Conservation (phyloP, 2,329 filamentous ascomycete species). For the Sarocladium strictum region DNA sequence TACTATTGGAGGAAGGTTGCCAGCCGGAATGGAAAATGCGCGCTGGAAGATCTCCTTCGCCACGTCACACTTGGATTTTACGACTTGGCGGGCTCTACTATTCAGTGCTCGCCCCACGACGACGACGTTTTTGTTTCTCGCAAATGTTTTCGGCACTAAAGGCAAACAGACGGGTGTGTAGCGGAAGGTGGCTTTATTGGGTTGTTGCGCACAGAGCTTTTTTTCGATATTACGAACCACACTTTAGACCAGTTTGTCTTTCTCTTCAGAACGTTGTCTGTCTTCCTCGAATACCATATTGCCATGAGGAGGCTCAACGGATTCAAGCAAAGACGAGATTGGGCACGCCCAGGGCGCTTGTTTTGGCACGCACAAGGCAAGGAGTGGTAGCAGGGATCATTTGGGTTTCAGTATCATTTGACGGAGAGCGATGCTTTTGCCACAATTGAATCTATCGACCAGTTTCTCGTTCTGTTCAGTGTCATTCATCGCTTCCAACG, state of each 20-base stretch:
- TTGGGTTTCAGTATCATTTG: background rate
- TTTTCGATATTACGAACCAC: background rate
- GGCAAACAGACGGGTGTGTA: background rate
- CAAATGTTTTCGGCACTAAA: background rate
- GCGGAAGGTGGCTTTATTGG: background rate
- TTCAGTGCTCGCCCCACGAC: background rate
- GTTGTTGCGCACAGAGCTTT: background rate
- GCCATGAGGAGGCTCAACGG: background rate
- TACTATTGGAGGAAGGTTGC: background rate
- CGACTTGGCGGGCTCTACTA: background rate
- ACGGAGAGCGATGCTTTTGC: slow-evolving; percentile 4
- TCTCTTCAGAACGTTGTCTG: background rate
- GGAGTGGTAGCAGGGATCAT: background rate
- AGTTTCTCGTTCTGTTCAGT: background rate
- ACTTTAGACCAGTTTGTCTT: slow-evolving; percentile 1
- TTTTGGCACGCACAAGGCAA: background rate
- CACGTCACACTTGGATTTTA: slow-evolving; percentile 1
- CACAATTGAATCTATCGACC: background rate
- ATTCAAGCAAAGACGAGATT: background rate
- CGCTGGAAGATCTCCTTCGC: background rate
- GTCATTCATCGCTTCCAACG: background rate
- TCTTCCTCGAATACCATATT: background rate
- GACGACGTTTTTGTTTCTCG: slow-evolving; percentile 6
- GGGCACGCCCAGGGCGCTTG: background rate
- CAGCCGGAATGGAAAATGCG: background rate